phyloP scores from a whole-genome alignment of 139 green algal species.

The Coccomyxa sp. region DNA sequence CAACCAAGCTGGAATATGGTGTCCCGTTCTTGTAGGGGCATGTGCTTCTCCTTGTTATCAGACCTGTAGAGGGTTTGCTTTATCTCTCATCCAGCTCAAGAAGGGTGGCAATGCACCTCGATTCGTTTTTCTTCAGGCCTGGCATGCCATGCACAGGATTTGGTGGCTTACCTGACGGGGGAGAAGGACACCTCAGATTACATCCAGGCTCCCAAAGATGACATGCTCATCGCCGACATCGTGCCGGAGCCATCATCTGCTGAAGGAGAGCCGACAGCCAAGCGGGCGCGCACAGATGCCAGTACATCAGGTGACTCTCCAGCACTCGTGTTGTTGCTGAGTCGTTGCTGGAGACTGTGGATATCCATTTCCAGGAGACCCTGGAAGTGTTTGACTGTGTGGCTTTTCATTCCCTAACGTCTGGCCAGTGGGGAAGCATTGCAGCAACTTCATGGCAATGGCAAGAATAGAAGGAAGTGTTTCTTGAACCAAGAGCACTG shows the following conservation, averaged over 20 bases:
- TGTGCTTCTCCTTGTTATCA: neutral
- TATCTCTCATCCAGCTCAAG: neutral
- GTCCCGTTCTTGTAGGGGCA: neutral
- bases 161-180: constrained; percentile 9
- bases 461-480: neutral
- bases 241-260: neutral
- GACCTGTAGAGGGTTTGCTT: neutral
- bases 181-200: constrained; percentile 10
- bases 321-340: neutral
- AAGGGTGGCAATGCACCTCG: neutral
- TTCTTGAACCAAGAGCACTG: too few relatives aligned
- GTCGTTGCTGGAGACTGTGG: neutral
- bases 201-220: constrained; percentile 1
- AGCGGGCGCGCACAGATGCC: neutral
- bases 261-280: neutral
- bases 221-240: neutral
- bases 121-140: neutral
- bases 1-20: neutral
- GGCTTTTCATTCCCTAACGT: too few relatives aligned
- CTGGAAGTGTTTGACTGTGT: neutral
- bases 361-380: neutral
- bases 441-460: neutral
- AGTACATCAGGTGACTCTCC: neutral
- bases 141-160: neutral
- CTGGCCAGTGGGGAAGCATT: too few relatives aligned